Base-by-base conservation (phyloP, 2,329 filamentous ascomycete genomes). In the Colletotrichum sojae region DNA sequence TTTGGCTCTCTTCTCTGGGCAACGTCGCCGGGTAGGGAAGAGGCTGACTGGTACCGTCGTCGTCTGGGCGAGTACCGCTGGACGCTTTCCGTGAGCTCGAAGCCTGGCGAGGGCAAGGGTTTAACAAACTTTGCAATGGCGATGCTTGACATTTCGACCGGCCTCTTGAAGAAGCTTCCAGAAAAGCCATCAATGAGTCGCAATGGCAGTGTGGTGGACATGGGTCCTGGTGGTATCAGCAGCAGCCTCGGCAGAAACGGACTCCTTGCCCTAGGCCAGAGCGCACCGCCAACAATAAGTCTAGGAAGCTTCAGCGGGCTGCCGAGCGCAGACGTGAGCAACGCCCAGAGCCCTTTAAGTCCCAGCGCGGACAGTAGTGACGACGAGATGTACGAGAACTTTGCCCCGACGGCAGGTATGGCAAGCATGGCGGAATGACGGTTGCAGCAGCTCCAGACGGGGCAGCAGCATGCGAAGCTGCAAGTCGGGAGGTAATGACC, bases 1-100 rank as follows among this genome's bases (percentile, higher is more conserved):
- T 98, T 98, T 78, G 95, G 95, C 4, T 93, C 93, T 15, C 84
- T 98, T 12, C 87, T 98, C 4, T 95, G 94, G 89, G 94, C 95
- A 10, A 97, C 95, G 0, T 93, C 93, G 0, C 94, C 94, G 0
- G 94, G 93, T 0, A 87, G 90, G 56, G 94, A 98, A 77, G 95
- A 98, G 79, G 94, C 93, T 0, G 94, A 96, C 39, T 98, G 97
- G 86, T 99, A 98, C 81, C 90, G 93, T 45, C 88, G 93, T 13
- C 86, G 95, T 1, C 82, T 98, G 22, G 91, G 90, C 69, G 95
- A 99, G 81, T 98, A 98, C 77, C 89, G 94, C 57, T 99, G 95
- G 95, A 98, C 95, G 10, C 84, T 98, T 63, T 92, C 92, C 9
- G 95, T 98, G 55, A 95, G 92, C 79, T 91, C 90, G 52, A 94